Conservation (phyloP, 1,139 yeast species). For the Pichia sp. region DNA sequence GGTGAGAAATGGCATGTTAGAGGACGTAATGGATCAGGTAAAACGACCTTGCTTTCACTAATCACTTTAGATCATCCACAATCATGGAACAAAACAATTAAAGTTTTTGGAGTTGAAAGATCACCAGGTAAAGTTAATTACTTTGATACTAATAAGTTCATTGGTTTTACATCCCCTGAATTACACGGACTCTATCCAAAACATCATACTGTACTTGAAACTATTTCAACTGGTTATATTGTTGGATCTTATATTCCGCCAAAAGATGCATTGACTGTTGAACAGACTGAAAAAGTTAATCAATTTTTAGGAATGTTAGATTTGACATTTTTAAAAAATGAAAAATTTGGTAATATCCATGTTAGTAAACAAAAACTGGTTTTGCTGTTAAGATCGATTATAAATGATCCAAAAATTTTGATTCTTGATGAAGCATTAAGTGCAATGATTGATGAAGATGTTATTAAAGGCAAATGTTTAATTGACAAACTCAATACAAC, state of each 20-base stretch:
- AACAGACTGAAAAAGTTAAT: slow-evolving; percentile 34
- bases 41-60: slow-evolving; percentile 76
- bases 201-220: slow-evolving; percentile 44
- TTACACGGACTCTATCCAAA: slow-evolving; percentile 77
- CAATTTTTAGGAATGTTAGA: slow-evolving; percentile 33
- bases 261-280: slow-evolving; percentile 28
- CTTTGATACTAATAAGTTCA: slow-evolving; percentile 69
- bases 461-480: slow-evolving; percentile 61
- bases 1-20: slow-evolving; percentile 86
- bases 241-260: slow-evolving; percentile 55
- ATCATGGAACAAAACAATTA: slow-evolving; percentile 74
- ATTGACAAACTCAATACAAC: slow-evolving; percentile 53
- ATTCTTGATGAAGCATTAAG: slow-evolving; percentile 92
- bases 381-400: slow-evolving; percentile 66
- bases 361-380: slow-evolving; percentile 76
- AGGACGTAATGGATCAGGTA: slow-evolving; percentile 91
- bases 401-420: slow-evolving; percentile 69
- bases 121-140: slow-evolving; percentile 71
- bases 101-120: slow-evolving; percentile 61
- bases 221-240: slow-evolving; percentile 69
- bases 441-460: slow-evolving; percentile 70
- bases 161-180: slow-evolving; percentile 91
- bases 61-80: slow-evolving; percentile 96
- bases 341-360: slow-evolving; percentile 46
- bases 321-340: slow-evolving; percentile 32